Base-by-base conservation (phyloP, 23 red algal genomes). In the Agarophyton chilense region DNA sequence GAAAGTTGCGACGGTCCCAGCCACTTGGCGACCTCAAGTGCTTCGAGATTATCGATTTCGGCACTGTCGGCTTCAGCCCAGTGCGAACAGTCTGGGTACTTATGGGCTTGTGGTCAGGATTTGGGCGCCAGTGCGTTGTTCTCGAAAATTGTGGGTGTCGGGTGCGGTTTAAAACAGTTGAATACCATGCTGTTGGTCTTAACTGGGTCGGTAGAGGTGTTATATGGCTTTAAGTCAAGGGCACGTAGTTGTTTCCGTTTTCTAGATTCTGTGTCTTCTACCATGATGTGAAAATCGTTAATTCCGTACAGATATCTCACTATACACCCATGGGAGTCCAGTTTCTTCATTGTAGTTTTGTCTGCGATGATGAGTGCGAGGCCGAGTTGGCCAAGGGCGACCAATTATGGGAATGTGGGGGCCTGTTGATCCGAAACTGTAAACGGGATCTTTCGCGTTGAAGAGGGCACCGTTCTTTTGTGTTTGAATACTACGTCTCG, bases 221-320 rank as follows among this genome's bases (percentile, higher is more conserved):
- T 13, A 26, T 78, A 79, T n/a, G 85, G 85, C 11, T 53, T 50
- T 56, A 89, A 89, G 14, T 89, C 72, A 19, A 68, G 10, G 55
- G 50, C 4, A 25, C 85, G 54, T 10, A 77, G 2, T 33, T 28
- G 13, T 5, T 0, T n/a, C 10, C 44, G 21, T 38, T 43, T 18
- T 2, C 51, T 13, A 39, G 67, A 58, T 50, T 17, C 26, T 11
- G 54, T 14, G 17, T 78, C 28, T 19, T 29, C 8, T 12, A 77
- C 50, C 32, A 74, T 47, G 28, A 89, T 45, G 28, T 50, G 70
- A 1, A 18, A 6, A 28, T 26, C 22, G 5, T 79, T 28, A 7
- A 63, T 34, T 2, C 35, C 42, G 28, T 33, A 68, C 43, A 79
- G 26, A 32, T 89, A 89, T 2, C 54, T 5, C 4, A 46, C 35